These are phyloP conservation scores for Podila epicladia DNA, from an alignment of 192 early-diverging fungal genomes.

Conservation along the genomic window DNA sequence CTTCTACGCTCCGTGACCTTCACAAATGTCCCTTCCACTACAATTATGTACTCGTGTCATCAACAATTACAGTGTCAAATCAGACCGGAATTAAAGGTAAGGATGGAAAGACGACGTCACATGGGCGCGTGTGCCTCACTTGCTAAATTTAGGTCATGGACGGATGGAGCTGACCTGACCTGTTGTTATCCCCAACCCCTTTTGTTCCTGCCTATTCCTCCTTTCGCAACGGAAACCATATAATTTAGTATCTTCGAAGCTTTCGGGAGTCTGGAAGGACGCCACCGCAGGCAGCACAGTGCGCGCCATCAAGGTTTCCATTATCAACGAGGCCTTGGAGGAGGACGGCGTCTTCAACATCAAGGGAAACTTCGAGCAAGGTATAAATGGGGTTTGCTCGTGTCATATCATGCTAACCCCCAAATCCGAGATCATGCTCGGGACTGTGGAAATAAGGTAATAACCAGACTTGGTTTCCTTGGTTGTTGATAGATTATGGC, in stretches of 20 bases:
- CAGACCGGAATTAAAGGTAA: constrained; percentile 51
- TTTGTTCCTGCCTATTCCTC: no score
- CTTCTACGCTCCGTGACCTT: background rate
- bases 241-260: constrained; percentile 27
- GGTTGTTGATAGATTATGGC: constrained; percentile 58
- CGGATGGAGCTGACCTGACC: no score
- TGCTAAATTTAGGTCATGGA: background rate
- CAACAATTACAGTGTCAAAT: constrained; percentile 29
- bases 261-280: constrained; percentile 34
- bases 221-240: background rate
- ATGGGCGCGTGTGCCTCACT: no score
- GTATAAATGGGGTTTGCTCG: background rate
- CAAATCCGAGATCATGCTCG: background rate
- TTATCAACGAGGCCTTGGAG: constrained; percentile 58
- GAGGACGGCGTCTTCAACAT: constrained; percentile 43
- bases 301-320: constrained; percentile 59
- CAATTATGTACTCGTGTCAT: background rate
- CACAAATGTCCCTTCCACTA: no score
- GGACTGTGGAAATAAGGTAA: background rate
- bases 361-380: constrained; percentile 56
- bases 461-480: no score
- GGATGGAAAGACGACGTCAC: background rate
- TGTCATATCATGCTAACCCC: background rate
- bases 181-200: no score
- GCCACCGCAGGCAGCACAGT: constrained; percentile 27